Base-by-base conservation (phyloP, 495 filamentous ascomycete genomes). In the Neurospora sp. region DNA sequence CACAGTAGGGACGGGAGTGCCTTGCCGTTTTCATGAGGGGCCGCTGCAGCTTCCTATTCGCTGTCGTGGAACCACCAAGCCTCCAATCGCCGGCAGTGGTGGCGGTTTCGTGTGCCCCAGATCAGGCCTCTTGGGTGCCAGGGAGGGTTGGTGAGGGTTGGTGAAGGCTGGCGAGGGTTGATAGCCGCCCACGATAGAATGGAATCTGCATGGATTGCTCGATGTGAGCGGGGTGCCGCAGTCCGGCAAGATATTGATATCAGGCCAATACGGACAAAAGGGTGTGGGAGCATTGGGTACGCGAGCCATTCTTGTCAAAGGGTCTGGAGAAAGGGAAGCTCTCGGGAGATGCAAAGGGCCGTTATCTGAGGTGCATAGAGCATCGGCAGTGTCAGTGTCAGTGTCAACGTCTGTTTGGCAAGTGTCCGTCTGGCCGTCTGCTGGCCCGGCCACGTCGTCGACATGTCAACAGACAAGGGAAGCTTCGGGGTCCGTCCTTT, bases 11-110 rank as follows among this genome's bases (percentile, higher is more conserved):
- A 77, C 81, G 81, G 81, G 79, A 80, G 80, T 84, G 80, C 82
- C 81, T 83, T 83, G 81, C 80, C 79, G 77, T 75, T 74, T 77
- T 73, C 68, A 81, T 79, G 78, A 77, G 69, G 73, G 72, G 76
- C 73, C 68, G 39, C 35, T 77, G 40, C 70, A 76, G 35, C 31
- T 59, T 77, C 71, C 76, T 75, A 83, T 83, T 83, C 78, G 82
- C 75, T 75, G 72, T 20, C 39, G 47, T 72, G 69, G 16, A 69
- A 70, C 73, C 73, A 74, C 78, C 76, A 73, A 75, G 78, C 79
- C 75, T 75, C 79, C 77, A 81, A 81, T 80, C 69, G 71, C 65
- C 69, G 69, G 70, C 45, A 70, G 65, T 68, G 44, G 71, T 76
- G 76, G 77, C 73, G 73, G 70, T 37, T 75, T 73, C 71, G 71